Evolutionary conservation across 2,329 filamentous ascomycete species (phyloP), one percentile per base, ranked within the genome.

Genomic region (Talaromyces piceae): DNA sequence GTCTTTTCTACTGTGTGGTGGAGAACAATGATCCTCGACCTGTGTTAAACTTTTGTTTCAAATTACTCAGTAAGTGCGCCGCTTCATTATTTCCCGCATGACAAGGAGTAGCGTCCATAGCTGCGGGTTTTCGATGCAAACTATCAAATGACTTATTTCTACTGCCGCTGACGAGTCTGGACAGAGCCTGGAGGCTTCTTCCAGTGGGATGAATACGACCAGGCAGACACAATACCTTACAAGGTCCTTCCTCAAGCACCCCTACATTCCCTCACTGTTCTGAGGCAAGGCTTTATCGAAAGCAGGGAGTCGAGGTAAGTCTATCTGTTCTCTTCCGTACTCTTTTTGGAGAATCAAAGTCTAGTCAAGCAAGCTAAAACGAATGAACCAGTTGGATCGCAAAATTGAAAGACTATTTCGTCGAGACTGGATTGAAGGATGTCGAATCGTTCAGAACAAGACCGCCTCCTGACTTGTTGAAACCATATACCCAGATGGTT

Each of bases 161-260:
- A n/a, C 12, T 11, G 20, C 5, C 12, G 11, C 45, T 48, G 22
- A 48, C 11, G 12, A 22, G 18, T 5, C 12, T 28, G 7, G 18
- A 3, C 23, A 48, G 46, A 48, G 6, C 46, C 46, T 3, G 33
- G 46, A 1, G 46, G 46, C 12, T 48, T 48, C 20, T 28, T 48
- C 23, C 46, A 48, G 26, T 48, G 46, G 46, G 46, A 48, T 22
- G 46, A 48, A n/a, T 48, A 48, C 26, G 46, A 48, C 33, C 46
- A 48, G 25, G 33, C 46, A 41, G 22, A 48, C 23, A 48, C 33
- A 8, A 41, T 41, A 2, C n/a, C 33, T 4, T 48, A 27, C 16
- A 28, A 41, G 30, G n/a, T 48, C 4, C 26, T 25, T 4, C 46
- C 46, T 9, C n/a, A 48, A 6, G 46, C 46, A 6, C 46, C 46